Conservation (phyloP, 2,329 filamentous ascomycete genomes). For the Hypoxylon sp. region DNA sequence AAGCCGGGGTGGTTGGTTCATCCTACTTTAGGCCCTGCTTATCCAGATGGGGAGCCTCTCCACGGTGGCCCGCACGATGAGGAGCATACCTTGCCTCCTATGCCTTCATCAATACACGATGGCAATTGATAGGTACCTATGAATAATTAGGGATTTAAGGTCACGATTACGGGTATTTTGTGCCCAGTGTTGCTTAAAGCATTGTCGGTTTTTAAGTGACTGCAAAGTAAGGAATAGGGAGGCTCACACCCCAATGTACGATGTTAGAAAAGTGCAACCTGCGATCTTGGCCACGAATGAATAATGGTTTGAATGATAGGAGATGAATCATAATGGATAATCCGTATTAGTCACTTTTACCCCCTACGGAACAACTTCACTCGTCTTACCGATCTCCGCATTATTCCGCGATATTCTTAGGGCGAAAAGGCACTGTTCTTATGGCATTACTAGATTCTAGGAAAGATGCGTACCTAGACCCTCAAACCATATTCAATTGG, state of each 20-base stretch:
- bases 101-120: not conserved
- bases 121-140: not conserved
- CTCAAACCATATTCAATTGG: too few species aligned
- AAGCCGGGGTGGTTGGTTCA: constrained; percentile 14
- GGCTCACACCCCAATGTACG: too few species aligned
- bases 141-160: not conserved
- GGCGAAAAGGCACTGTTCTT: not conserved
- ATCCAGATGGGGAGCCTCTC: constrained; percentile 12
- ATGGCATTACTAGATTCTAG: not conserved
- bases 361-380: too few species aligned
- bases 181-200: not conserved
- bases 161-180: not conserved
- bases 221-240: not conserved
- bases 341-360: too few species aligned
- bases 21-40: constrained; percentile 10
- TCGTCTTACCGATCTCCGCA: not conserved
- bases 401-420: not conserved
- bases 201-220: not conserved
- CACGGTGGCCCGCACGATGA: constrained; percentile 1
- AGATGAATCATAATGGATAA: not conserved
- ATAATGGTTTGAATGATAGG: not conserved
- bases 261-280: not conserved
- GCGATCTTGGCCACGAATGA: not conserved
- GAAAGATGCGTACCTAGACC: too few species aligned
- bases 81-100: constrained; percentile 1